Base-by-base conservation (phyloP, 768 basidiomycete genomes). In the Collybia mongolica region DNA sequence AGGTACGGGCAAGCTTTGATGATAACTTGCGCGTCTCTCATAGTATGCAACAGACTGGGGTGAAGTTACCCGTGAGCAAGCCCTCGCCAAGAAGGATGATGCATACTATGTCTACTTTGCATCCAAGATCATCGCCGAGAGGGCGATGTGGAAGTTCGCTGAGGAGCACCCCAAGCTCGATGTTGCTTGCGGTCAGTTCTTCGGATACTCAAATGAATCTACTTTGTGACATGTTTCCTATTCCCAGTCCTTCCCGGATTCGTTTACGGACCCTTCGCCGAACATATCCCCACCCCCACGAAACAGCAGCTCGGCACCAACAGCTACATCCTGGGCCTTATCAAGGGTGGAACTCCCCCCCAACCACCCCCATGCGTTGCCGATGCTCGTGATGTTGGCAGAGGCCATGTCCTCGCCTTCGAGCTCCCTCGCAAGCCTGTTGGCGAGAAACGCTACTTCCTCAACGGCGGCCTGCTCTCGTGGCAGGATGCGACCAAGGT, bases 61-160 rank as follows among this genome's bases (percentile, higher is more conserved):
- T 24, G 49, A 56, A 5, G 58, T 58, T 11, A 63, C 67, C 7
- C 50, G 57, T 14, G 68, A 72, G 39, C 67, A 73, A 28, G 64
- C 65, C 2, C 50, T 59, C 29, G 54, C 53, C n/a, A 57, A 66
- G 17, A 59, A 61, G 18, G 59, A 61, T 0, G 53, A 63, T 39
- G 61, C 63, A 8, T 60, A 60, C 28, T 72, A 67, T 39, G 59
- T 68, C 32, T 80, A 79, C 59, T 64, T 68, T 32, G 66, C 67
- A 11, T 65, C 73, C 12, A 80, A 80, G 52, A 62, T 64, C 12
- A 55, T 74, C 3, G 69, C 73, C 2, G 76, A 79, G 55, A 55
- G 58, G 22, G 72, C 73, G 0, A 62, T 70, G 6, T 76, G 75
- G 74, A 61, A 71, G 8, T 74, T 74, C 44, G 74, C 67, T 5